Evolutionary conservation across 1,284 basidiomycete genomes (phyloP).

Genomic region (Schizophyllum amplum): DNA sequence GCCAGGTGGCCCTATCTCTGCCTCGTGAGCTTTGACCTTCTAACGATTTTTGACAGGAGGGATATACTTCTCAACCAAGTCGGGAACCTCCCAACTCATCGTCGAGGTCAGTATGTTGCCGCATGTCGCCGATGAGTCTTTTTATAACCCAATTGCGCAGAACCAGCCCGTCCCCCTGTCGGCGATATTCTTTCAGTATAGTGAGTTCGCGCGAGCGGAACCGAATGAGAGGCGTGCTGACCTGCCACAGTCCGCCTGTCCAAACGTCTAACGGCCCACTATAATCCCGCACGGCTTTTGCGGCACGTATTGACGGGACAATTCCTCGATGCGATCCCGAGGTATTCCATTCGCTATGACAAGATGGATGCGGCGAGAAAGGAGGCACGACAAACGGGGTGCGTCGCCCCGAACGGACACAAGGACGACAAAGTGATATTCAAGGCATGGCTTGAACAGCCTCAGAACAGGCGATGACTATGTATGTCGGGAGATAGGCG

Average conservation of each 20-base stretch:
- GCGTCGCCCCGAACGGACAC: background rate
- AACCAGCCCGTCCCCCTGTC: slow-evolving; percentile 35
- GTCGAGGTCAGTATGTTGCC: slow-evolving; percentile 19
- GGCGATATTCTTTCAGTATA: slow-evolving; percentile 40
- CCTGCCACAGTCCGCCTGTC: slow-evolving; percentile 30
- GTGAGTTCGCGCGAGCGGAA: slow-evolving; percentile 20
- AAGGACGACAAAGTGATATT: too few relatives aligned
- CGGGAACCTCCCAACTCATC: slow-evolving; percentile 13
- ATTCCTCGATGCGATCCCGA: slow-evolving; percentile 35
- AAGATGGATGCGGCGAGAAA: slow-evolving; percentile 5
- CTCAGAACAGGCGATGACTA: too few relatives aligned
- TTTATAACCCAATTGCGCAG: slow-evolving; percentile 17
- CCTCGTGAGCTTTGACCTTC: background rate
- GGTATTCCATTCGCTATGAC: slow-evolving; percentile 34
- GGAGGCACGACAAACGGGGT: background rate
- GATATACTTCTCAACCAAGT: slow-evolving; percentile 22
- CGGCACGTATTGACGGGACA: slow-evolving; percentile 32
- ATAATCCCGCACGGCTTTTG: slow-evolving; percentile 38
- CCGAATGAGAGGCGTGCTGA: background rate
- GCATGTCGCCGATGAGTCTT: slow-evolving; percentile 2
- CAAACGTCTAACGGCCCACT: slow-evolving; percentile 36
- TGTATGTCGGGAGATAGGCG: too few relatives aligned
- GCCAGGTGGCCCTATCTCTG: slow-evolving; percentile 46
- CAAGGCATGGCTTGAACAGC: too few relatives aligned
- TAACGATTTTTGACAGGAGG: slow-evolving; percentile 21